These are phyloP conservation scores for Lepiota venenata DNA, from an alignment of 768 basidiomycete species.

Conservation along the genomic window DNA sequence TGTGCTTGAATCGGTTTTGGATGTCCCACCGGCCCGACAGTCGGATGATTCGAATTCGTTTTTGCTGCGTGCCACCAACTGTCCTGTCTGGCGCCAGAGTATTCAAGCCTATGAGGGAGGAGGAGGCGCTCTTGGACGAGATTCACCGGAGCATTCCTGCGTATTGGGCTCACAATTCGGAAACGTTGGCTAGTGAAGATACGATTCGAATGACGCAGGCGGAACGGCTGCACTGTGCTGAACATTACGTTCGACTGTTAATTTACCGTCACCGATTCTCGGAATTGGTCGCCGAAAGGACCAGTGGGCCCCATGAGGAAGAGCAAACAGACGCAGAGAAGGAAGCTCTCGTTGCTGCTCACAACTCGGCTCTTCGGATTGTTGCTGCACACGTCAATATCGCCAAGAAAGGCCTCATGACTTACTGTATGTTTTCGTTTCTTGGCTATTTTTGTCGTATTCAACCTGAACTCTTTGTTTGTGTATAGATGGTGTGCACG, in stretches of 20 bases:
- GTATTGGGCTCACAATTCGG: slow-evolving; percentile 78
- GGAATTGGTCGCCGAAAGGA: slow-evolving; percentile 70
- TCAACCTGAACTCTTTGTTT: slow-evolving; percentile 7
- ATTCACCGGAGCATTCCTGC: slow-evolving; percentile 67
- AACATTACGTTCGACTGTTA: slow-evolving; percentile 84
- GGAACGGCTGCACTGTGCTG: slow-evolving; percentile 80
- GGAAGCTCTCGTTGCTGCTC: slow-evolving; percentile 75
- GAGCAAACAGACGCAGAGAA: slow-evolving; percentile 68
- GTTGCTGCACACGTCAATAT: slow-evolving; percentile 81
- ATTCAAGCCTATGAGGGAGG: slow-evolving; percentile 69
- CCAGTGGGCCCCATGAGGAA: slow-evolving; percentile 44
- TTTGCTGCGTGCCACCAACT: slow-evolving; percentile 64
- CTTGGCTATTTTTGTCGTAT: slow-evolving; percentile 3
- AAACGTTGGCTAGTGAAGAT: slow-evolving; percentile 80
- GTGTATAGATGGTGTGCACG: slow-evolving; percentile 83
- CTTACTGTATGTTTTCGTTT: slow-evolving; percentile 69
- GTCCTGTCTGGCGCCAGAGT: slow-evolving; percentile 62
- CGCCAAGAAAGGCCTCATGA: slow-evolving; percentile 88
- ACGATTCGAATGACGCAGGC: slow-evolving; percentile 89
- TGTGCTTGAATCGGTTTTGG: slow-evolving; percentile 85
- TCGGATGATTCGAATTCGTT: slow-evolving; percentile 72
- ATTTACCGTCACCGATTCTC: slow-evolving; percentile 88
- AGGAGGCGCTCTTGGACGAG: slow-evolving; percentile 79
- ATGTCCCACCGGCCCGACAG: slow-evolving; percentile 68
- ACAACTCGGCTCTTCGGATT: slow-evolving; percentile 77